These are phyloP conservation scores for Basidiobolus heterosporus DNA, from an alignment of 371 early-diverging fungal genomes.

Conservation along the genomic window DNA sequence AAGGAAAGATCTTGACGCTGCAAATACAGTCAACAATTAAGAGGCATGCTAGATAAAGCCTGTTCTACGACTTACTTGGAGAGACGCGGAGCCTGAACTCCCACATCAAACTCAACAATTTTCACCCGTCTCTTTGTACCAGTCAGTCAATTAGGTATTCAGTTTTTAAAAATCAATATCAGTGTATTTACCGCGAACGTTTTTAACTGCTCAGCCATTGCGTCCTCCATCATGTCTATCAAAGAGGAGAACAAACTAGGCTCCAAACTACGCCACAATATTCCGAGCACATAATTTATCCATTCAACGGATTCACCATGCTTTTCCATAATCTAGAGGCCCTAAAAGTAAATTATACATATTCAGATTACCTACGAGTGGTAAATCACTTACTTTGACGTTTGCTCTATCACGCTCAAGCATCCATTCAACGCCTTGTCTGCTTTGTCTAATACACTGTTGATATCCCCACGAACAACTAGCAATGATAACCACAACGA, in stretches of 20 bases:
- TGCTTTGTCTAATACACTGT: too few species aligned
- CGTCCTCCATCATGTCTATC: constrained; percentile 6
- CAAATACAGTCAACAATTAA: not conserved
- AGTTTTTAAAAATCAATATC: not conserved
- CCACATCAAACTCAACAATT: constrained; percentile 4
- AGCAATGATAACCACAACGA: too few species aligned
- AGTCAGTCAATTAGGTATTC: not conserved
- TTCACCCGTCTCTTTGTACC: constrained; percentile 2
- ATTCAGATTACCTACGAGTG: too few species aligned
- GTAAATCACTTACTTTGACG: too few species aligned
- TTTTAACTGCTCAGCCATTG: constrained; percentile 3
- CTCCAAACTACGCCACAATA: constrained; percentile 4
- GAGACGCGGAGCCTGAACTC: constrained; percentile 4
- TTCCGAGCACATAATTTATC: too few species aligned
- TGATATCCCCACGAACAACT: too few species aligned
- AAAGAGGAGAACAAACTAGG: constrained; percentile 2
- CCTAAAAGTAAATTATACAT: too few species aligned
- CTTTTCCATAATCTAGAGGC: too few species aligned
- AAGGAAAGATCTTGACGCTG: constrained; percentile 4
- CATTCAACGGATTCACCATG: too few species aligned
- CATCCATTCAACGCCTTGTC: too few species aligned
- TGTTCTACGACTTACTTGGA: not conserved
- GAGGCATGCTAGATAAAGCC: not conserved
- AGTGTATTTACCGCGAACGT: constrained; percentile 3
- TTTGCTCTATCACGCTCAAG: too few species aligned